Evolutionary conservation across 176 grass and related monocot species (phyloP), one percentile per base, ranked within the genome.

Genomic region (Paspalum vaginatum): DNA sequence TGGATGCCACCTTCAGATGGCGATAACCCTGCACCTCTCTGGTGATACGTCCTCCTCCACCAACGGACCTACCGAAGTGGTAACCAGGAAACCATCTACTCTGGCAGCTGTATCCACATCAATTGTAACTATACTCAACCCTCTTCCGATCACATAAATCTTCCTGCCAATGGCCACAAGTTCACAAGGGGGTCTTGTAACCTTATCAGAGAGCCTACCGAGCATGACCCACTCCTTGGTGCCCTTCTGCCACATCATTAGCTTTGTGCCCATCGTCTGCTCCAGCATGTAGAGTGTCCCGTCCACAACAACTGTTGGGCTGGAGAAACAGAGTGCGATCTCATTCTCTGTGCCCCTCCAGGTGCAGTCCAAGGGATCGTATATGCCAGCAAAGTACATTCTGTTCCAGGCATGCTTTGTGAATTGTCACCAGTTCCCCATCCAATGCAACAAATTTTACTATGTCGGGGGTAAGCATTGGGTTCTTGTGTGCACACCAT

Each of bases 201-300:
- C 63, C 48, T 86, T 81, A 45, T 86, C 68, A 18, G 91, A 89
- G 17, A 97, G 76, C 59, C 89, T 93, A 16, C 91, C 89, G 1
- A 94, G 79, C 18, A 56, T 72, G 62, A 41, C 55, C 91, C 91
- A 97, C 56, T 87, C 69, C 25, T 83, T 66, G 0, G 17, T 78
- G 44, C 88, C 85, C 40, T 93, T 53, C 20, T 77, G 27, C 87
- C 91, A 97, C 76, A 55, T 82, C 89, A 90, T 85, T 54, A 94
- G 78, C 49, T 79, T 94, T 1, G 85, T 82, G 17, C 91, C 94
- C 0, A 74, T 72, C 5, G 59, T 61, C 41, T 91, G 77, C n/a
- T 91, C 87, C 48, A 97, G 69, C 87, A 89, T 88, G 85, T 91
- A 91, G 8, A 94, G 74, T 13, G 63, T 92, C 43, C 84, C 87